Conservation (phyloP, 2,329 filamentous ascomycete species). For the Periconia macrospinosa region DNA sequence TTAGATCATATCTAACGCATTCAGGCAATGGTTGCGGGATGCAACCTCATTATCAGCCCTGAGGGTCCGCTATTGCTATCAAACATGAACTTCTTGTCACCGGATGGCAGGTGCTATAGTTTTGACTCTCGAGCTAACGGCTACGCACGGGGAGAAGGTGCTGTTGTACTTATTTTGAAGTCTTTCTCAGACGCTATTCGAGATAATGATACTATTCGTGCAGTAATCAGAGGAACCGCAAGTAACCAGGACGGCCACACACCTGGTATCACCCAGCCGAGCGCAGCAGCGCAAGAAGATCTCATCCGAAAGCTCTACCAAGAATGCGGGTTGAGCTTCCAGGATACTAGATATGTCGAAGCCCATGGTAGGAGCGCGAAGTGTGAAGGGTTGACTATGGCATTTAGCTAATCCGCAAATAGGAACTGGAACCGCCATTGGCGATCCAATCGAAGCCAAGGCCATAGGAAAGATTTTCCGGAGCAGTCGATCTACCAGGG, state of each 20-base stretch:
- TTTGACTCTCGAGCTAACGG: constrained; percentile 61
- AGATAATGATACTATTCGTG: constrained; percentile 31
- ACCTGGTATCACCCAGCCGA: constrained; percentile 26
- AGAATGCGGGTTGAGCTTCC: constrained; percentile 36
- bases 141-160: constrained; percentile 66
- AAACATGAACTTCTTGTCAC: constrained; percentile 29
- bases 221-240: constrained; percentile 29
- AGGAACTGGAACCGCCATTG: constrained; percentile 57
- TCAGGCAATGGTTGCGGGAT: neutral
- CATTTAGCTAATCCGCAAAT: too few relatives aligned
- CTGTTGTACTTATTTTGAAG: constrained; percentile 38
- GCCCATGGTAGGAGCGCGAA: too few relatives aligned
- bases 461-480: constrained; percentile 17
- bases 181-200: constrained; percentile 13
- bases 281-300: constrained; percentile 48
- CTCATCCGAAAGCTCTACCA: constrained; percentile 36
- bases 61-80: constrained; percentile 10
- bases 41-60: constrained; percentile 14
- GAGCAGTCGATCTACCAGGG: neutral
- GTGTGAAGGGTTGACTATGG: too few relatives aligned
- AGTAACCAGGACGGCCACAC: constrained; percentile 23
- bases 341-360: constrained; percentile 27
- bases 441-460: constrained; percentile 25
- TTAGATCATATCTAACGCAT: neutral
- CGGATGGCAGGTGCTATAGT: constrained; percentile 29